Percentiles rank a stretch among this genome's conserved stretches.
phyloP scores from a whole-genome alignment of 1,139 yeast genomes.

The Kurtzmaniella quercitrusa region DNA sequence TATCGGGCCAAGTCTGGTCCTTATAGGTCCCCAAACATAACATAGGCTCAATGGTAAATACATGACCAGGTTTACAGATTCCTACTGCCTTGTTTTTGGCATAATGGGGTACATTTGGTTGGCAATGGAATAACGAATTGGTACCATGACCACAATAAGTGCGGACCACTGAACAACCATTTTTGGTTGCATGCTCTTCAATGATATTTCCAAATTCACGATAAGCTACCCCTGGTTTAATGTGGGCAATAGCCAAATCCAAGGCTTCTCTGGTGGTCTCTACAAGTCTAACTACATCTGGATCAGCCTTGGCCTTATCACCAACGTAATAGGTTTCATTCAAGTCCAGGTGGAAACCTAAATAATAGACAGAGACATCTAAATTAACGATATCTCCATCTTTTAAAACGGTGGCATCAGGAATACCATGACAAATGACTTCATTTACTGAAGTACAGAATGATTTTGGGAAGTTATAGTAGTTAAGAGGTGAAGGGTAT shows the following conservation, averaged over 20 bases:
- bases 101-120: slow-evolving; percentile 93
- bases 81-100: slow-evolving; percentile 93
- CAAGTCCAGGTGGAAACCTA: slow-evolving; percentile 91
- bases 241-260: slow-evolving; percentile 73
- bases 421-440: slow-evolving; percentile 95
- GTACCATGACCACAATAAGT: slow-evolving; percentile 96
- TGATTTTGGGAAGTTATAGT: slow-evolving; percentile 90
- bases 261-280: slow-evolving; percentile 92
- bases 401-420: slow-evolving; percentile 77
- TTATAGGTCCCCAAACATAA: slow-evolving; percentile 79
- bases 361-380: slow-evolving; percentile 80
- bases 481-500: slow-evolving; percentile 94
- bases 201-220: slow-evolving; percentile 85
- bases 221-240: slow-evolving; percentile 91
- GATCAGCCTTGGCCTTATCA: slow-evolving; percentile 70
- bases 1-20: slow-evolving; percentile 93
- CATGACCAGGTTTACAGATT: slow-evolving; percentile 92
- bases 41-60: slow-evolving; percentile 98
- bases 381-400: slow-evolving; percentile 95
- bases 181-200: slow-evolving; percentile 78
- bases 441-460: slow-evolving; percentile 93
- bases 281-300: slow-evolving; percentile 79
- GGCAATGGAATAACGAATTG: slow-evolving; percentile 81
- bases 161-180: slow-evolving; percentile 82
- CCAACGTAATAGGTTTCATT: slow-evolving; percentile 98